Base-by-base conservation (phyloP, 176 grass and related monocot genomes). In the maize (Zea mays) region DNA sequence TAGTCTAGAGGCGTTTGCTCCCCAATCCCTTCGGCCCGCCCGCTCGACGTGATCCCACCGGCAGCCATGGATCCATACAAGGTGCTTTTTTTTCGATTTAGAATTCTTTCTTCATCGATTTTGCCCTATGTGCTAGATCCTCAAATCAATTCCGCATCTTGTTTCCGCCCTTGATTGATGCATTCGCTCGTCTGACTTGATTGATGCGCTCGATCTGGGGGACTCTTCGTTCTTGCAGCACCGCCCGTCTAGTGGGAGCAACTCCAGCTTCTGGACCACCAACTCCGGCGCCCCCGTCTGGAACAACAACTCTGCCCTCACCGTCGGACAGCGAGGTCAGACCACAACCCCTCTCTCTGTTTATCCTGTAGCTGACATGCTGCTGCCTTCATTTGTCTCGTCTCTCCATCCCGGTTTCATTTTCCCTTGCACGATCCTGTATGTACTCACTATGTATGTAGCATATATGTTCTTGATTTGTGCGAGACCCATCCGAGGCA, bases 221-320 rank as follows among this genome's bases (percentile, higher is more conserved):
- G 2, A 5, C 5, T 14, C 16, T 62, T 16, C 5, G 2, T 58
- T 15, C 9, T 9, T 19, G 71, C 77, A 97, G 93, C 51, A 85
- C 58, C 85, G 90, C 1, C 90, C 93, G 13, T 86, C 87, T 5
- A 97, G 87, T 71, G 78, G 47, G 33, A 74, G 67, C 80, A 97
- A 79, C 73, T 73, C 90, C 12, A 65, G 40, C 52, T 80, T 88
- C 80, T 97, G 87, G 90, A 90, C 93, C 48, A 93, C 93, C 67
- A 97, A 97, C 78, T 93, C 85, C 35, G 93, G 93, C 74, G 83
- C 85, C 4, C 87, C 90, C 0, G 60, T 97, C 54, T 97, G 88
- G 93, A 97, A 93, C 83, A 97, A 93, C 85, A 97, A 97, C 81
- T 86, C 77, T 20, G 72, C 93, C 0, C 71, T 97, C 17, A 97